Base-by-base conservation (phyloP, 441 rosid genomes). In the Mallotus repandus region DNA sequence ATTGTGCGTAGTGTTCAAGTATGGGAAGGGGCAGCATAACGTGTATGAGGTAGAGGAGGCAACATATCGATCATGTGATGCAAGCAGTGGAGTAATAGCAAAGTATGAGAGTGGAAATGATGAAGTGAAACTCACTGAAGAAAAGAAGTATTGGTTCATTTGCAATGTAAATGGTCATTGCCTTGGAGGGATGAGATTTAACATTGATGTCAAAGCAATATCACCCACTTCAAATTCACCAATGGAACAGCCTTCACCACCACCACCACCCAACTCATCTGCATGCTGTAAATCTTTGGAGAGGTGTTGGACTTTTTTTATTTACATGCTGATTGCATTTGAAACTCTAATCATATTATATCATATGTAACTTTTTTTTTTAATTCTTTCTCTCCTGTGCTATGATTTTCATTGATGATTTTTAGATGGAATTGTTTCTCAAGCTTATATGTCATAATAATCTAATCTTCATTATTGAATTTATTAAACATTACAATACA, bases 141-240 rank as follows among this genome's bases (percentile, higher is more conserved):
- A 80, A 21, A 84, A 64, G 74, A 83, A 79, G 64, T 80, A 87
- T 69, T 84, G 88, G 87, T 87, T 89, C 76, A 38, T 89, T 43
- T 89, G 93, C 81, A 70, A 49, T 48, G 12, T 76, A 9, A 68
- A 0, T 22, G 89, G 93, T 0, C 90, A 88, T 72, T 88, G 93
- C 82, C 79, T 83, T 65, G 89, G 87, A n/a, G 89, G 89, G 14
- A 88, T 86, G 93, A 87, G 90, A 80, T 78, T 88, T 41, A 25
- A 53, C 29, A 50, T 88, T 65, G 68, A 81, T 21, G 86, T 80
- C 4, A 70, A 80, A 66, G 45, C 19, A 18, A 9, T n/a, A 67
- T 46, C 9, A 38, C 4, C 52, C 2, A 9, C 65, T 19, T n/a
- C 67, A 21, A 10, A 60, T 22, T 22, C 68, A 12, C 53, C 8